Percentiles rank a stretch among this genome's conserved stretches.
Conservation (phyloP, 129 eudicot genomes). For the Flaveria sonorensis region DNA sequence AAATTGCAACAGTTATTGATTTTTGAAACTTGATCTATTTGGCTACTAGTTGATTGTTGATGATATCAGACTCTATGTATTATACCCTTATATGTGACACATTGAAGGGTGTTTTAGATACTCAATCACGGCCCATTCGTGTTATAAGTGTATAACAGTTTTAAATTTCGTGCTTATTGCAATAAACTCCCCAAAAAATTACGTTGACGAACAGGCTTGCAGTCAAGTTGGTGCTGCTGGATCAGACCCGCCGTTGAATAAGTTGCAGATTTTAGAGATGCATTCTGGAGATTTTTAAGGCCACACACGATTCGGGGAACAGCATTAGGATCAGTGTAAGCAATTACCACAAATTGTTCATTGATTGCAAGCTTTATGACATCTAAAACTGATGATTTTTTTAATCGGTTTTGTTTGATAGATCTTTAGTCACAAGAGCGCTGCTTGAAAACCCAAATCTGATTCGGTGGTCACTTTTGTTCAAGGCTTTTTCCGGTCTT, state of each 20-base stretch:
- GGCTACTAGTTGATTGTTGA: neutral
- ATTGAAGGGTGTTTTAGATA: neutral
- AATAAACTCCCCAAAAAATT: neutral
- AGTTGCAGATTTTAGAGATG: slow-evolving; percentile 64
- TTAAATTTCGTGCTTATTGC: neutral
- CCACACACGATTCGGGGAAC: slow-evolving; percentile 99
- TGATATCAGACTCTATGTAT: neutral
- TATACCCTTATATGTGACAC: neutral
- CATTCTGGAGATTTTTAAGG: slow-evolving; percentile 95
- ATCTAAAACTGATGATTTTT: neutral
- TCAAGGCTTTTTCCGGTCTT: slow-evolving; percentile 90
- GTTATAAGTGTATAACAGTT: neutral
- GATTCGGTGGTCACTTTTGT: slow-evolving; percentile 83
- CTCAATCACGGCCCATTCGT: neutral
- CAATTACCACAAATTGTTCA: neutral
- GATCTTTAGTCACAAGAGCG: slow-evolving; percentile 87
- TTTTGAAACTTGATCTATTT: neutral
- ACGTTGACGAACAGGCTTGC: slow-evolving; percentile 67
- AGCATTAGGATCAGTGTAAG: slow-evolving; percentile 87
- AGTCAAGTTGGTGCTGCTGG: slow-evolving; percentile 87
- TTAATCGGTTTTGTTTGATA: slow-evolving; percentile 36
- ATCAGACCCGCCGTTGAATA: slow-evolving; percentile 58
- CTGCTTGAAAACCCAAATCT: slow-evolving; percentile 84
- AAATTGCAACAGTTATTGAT: no score
- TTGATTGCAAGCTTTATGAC: slow-evolving; percentile 23